Evolutionary conservation across 1,284 basidiomycete genomes (phyloP), one percentile per base, ranked within the genome.

Genomic region (Ganoderma sp.): DNA sequence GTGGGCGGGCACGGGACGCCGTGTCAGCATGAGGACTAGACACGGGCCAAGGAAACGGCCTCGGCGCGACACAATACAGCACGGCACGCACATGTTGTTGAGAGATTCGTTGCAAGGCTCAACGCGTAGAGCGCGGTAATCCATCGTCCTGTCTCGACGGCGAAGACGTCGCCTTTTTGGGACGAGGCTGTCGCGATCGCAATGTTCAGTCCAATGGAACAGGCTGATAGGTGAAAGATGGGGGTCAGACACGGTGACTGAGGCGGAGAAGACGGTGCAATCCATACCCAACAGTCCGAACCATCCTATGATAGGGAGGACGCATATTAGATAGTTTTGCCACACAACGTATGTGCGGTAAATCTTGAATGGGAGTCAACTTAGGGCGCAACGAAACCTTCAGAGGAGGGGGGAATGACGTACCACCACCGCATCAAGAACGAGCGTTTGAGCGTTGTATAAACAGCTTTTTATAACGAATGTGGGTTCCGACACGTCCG

Each of bases 81-180:
- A 39, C 37, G 37, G 10, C 1, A 63, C 71, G 34, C 59, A 81
- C 80, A 68, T 12, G 80, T 77, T 41, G 77, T 75, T 2, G 76
- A 65, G 17, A 81, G 67, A 68, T 80, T 80, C 5, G 76, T 78
- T 3, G 74, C 71, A 34, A 81, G 72, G 0, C 78, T 79, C 19
- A 73, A 69, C 0, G 74, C 68, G 69, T 75, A 79, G 58, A 78
- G 77, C 0, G 78, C 65, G 7, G 76, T 78, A 67, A 80, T 74
- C 79, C 79, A 80, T 54, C 66, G 65, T 0, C 74, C 75, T 0
- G 73, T 72, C 60, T 75, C 68, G 5, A 59, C 39, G 25, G 73
- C 69, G 61, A 77, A 76, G 45, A 76, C 65, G 39, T 76, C 71
- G 9, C 69, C 65, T 4, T 73, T 39, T 37, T 75, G 67, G 1